phyloP scores from a whole-genome alignment of 2,329 filamentous ascomycete genomes.

The Cryphonectria japonica region DNA sequence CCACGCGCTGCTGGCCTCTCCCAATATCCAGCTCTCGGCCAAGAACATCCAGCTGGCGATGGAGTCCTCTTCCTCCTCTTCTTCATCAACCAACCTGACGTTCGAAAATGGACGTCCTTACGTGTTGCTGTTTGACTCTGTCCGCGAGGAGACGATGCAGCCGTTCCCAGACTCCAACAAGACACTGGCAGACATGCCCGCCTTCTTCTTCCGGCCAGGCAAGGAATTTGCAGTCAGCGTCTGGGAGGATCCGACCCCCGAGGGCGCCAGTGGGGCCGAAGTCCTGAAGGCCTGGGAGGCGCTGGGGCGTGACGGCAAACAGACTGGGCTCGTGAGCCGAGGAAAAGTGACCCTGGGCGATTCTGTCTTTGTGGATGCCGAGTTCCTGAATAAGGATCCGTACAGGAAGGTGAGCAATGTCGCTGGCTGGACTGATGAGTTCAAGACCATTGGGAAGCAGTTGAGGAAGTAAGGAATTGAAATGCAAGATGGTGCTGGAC shows the following conservation, averaged over 20 bases:
- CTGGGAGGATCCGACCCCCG: conserved; percentile 34
- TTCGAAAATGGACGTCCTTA: conserved; percentile 37
- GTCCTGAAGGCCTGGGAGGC: conserved; percentile 17
- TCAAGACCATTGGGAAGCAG: conserved; percentile 37
- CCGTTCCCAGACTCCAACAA: conserved; percentile 39
- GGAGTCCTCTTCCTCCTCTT: not conserved
- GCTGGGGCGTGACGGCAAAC: conserved; percentile 28
- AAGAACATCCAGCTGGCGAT: conserved; percentile 4
- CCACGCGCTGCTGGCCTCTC: conserved; percentile 47
- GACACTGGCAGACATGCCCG: conserved; percentile 22
- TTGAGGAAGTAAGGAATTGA: not conserved
- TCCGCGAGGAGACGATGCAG: conserved; percentile 44
- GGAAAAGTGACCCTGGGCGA: conserved; percentile 35
- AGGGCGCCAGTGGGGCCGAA: not conserved
- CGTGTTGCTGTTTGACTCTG: conserved; percentile 28
- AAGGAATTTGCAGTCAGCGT: conserved; percentile 37
- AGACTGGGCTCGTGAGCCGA: conserved; percentile 31
- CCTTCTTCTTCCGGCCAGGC: conserved; percentile 41
- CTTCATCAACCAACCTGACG: conserved; percentile 27
- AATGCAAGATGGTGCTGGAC: not conserved
- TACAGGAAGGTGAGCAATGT: conserved; percentile 38
- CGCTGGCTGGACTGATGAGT: conserved; percentile 37
- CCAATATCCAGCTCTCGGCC: conserved; percentile 39
- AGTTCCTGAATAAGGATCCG: conserved; percentile 40
- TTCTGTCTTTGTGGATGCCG: conserved; percentile 39